Conservation (phyloP, 371 early-diverging fungal genomes). For the Apophysomyces sp. region DNA sequence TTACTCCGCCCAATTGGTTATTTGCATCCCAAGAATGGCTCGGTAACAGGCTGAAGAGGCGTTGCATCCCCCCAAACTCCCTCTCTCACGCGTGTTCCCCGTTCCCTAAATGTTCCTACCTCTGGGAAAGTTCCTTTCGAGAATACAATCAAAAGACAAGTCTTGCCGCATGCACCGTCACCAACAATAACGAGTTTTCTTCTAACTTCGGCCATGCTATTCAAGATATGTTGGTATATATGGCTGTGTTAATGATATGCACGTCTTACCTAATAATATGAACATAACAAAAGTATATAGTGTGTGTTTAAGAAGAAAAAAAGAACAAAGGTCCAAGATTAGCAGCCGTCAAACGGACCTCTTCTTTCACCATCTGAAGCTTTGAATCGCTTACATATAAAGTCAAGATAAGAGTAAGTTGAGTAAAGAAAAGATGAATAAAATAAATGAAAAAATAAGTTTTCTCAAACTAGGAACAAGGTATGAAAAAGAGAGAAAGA, state of each 20-base stretch:
- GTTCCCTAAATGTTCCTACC: constrained; percentile 43
- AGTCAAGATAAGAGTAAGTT: neutral
- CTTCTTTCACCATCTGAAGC: neutral
- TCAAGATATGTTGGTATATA: neutral
- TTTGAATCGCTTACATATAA: neutral
- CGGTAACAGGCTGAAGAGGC: neutral
- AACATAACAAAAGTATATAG: too few species aligned
- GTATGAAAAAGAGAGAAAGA: too few species aligned
- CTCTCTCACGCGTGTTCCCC: neutral
- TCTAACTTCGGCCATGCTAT: constrained; percentile 80
- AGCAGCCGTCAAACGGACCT: neutral
- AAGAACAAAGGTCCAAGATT: neutral
- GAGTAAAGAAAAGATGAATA: neutral
- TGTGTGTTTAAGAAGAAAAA: neutral
- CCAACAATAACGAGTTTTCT: constrained; percentile 97
- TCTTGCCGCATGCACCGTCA: constrained; percentile 98
- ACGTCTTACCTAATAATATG: neutral
- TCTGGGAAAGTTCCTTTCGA: constrained; percentile 92
- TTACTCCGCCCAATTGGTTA: neutral
- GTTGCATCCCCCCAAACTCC: neutral
- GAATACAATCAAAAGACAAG: constrained; percentile 94
- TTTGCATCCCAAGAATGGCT: neutral
- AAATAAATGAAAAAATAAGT: too few species aligned
- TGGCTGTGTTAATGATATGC: neutral
- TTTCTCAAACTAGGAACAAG: too few species aligned